These are phyloP conservation scores for Aspergillus awamori DNA, from an alignment of 2,329 filamentous ascomycete species.

Conservation along the genomic window DNA sequence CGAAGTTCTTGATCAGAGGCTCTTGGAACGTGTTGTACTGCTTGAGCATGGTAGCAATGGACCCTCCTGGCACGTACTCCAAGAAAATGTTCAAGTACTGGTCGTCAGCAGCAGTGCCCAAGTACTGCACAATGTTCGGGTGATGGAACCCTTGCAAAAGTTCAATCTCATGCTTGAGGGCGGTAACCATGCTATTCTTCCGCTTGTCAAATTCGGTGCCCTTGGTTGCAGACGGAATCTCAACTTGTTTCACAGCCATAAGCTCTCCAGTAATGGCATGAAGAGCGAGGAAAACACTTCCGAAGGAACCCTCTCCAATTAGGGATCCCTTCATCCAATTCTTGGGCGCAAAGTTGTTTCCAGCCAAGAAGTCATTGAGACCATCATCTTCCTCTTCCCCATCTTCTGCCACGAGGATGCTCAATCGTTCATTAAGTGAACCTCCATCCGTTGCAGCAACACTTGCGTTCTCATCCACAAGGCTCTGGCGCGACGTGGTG, in stretches of 20 bases:
- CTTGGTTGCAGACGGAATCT: constrained; percentile 79
- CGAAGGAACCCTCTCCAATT: constrained; percentile 96
- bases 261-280: constrained; percentile 96
- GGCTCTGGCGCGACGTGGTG: constrained; percentile 75
- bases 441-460: constrained; percentile 65
- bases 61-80: constrained; percentile 96
- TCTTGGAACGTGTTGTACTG: constrained; percentile 95
- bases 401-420: constrained; percentile 82
- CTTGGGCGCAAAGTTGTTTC: constrained; percentile 92
- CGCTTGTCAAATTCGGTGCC: constrained; percentile 78
- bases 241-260: constrained; percentile 97
- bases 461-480: constrained; percentile 80
- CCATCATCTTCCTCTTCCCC: constrained; percentile 91
- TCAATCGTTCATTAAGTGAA: constrained; percentile 80
- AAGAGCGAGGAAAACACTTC: constrained; percentile 89
- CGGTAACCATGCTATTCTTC: constrained; percentile 98
- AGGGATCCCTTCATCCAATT: constrained; percentile 99
- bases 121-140: constrained; percentile 96
- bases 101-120: constrained; percentile 89
- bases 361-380: constrained; percentile 83
- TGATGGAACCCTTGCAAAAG: constrained; percentile 92
- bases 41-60: constrained; percentile 97
- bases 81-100: constrained; percentile 98
- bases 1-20: constrained; percentile 92
- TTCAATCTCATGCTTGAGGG: constrained; percentile 93